Base-by-base conservation (phyloP, 495 filamentous ascomycete genomes). In the Xylaria venustula region DNA sequence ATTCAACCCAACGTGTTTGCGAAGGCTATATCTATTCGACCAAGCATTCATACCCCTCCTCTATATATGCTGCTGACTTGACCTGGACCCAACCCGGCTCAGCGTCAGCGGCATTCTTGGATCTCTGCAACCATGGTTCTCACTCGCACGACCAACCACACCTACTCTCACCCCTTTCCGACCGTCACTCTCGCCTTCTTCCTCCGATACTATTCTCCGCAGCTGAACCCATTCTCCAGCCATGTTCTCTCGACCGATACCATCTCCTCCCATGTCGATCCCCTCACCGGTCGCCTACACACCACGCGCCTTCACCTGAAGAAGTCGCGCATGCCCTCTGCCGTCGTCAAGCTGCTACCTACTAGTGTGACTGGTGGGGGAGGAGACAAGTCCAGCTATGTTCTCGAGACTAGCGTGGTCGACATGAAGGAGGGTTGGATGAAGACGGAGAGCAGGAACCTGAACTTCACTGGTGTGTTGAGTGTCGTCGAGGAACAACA, bases 181-280 rank as follows among this genome's bases (percentile, higher is more conserved):
- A 79, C 81, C 65, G 94, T 99, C 41, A 93, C 92, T 8, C 88
- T 99, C 63, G 94, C 94, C 77, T 99, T 97, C 84, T 98, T 97
- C 82, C 90, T 99, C 52, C 93, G 94, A 40, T 99, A 99, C 75
- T 95, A 94, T 64, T 79, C 77, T 19, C 78, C 79, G 23, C 74
- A 79, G 55, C 72, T 81, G 15, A 99, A 99, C 73, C 94, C 94
- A 11, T 97, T 97, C 76, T 88, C 90, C 61, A 90, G 84, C 65
- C 94, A 99, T 82, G 94, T 99, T 60, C 85, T 97, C 62, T 95
- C 90, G 40, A 96, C 93, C 74, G 94, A 99, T 79, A 94, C 94
- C 69, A 93, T 99, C 74, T 86, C 88, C 34, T 90, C 90, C 46
- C 83, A 86, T 68, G 84, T 96, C 77, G 93, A 98, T 70, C 85